A percentile compares a stretch with the other conserved stretches of the same genome.
These are phyloP conservation scores for Rutstroemia sp. DNA, from an alignment of 2,329 filamentous ascomycete species.

Conservation along the genomic window DNA sequence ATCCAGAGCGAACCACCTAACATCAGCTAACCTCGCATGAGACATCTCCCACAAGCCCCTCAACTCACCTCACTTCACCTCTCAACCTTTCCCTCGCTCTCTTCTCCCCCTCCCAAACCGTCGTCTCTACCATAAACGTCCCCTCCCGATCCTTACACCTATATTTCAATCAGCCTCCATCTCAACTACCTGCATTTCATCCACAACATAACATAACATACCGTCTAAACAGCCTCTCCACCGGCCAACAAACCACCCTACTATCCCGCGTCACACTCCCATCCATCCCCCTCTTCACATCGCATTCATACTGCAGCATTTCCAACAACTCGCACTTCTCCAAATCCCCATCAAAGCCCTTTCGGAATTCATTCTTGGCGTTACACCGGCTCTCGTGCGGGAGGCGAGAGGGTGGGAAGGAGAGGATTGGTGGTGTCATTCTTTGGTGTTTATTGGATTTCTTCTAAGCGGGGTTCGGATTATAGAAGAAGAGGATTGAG, in stretches of 20 bases:
- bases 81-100: neutral
- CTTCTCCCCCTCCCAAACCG: conserved; percentile 45
- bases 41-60: too few species aligned
- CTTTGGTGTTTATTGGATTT: neutral
- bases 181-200: neutral
- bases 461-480: neutral
- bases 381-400: conserved; percentile 29
- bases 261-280: conserved; percentile 38
- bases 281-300: conserved; percentile 40
- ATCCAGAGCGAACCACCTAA: too few species aligned
- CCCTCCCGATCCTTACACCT: conserved; percentile 54
- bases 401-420: conserved; percentile 47
- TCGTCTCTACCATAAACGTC: conserved; percentile 55
- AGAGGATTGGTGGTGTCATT: conserved; percentile 53
- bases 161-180: conserved; percentile 9
- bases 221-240: conserved; percentile 54
- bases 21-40: too few species aligned
- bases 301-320: conserved; percentile 33
- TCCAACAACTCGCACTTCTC: conserved; percentile 35
- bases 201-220: conserved; percentile 22
- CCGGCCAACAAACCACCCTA: conserved; percentile 40
- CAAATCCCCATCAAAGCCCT: conserved; percentile 50
- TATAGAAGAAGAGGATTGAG: neutral
- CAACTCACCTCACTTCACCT: neutral
- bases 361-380: conserved; percentile 31